Conservation (phyloP, 345 rosid species). For the Citropsis articulata region DNA sequence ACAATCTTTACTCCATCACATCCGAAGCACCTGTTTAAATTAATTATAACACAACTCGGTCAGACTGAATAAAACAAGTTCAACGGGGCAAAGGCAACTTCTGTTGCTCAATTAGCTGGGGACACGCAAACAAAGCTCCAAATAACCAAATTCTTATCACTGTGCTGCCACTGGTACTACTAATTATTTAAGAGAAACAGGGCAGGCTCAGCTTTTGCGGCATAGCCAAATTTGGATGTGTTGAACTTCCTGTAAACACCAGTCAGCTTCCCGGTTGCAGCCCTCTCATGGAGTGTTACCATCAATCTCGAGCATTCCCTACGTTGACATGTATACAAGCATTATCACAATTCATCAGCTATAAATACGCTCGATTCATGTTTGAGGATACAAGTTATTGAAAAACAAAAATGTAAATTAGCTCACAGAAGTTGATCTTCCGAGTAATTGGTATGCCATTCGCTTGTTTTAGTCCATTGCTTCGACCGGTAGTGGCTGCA, state of each 20-base stretch:
- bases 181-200: slow-evolving; percentile 39
- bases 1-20: too few relatives aligned
- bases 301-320: slow-evolving; percentile 88
- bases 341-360: not conserved
- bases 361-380: not conserved
- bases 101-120: not conserved
- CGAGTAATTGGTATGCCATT: slow-evolving; percentile 51
- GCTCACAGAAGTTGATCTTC: slow-evolving; percentile 55
- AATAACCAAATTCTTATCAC: not conserved
- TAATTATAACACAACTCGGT: not conserved
- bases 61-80: too few relatives aligned
- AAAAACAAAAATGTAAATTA: not conserved
- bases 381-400: not conserved
- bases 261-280: slow-evolving; percentile 74
- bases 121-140: not conserved
- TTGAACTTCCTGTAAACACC: slow-evolving; percentile 81
- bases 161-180: not conserved
- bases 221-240: slow-evolving; percentile 70
- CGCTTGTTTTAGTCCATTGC: slow-evolving; percentile 56
- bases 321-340: not conserved
- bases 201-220: slow-evolving; percentile 68
- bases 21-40: not conserved
- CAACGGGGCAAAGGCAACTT: not conserved
- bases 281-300: slow-evolving; percentile 69
- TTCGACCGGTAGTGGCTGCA: slow-evolving; percentile 36